Evolutionary conservation across 2,329 filamentous ascomycete genomes (phyloP).

Genomic region (Fusarium staphyleae): DNA sequence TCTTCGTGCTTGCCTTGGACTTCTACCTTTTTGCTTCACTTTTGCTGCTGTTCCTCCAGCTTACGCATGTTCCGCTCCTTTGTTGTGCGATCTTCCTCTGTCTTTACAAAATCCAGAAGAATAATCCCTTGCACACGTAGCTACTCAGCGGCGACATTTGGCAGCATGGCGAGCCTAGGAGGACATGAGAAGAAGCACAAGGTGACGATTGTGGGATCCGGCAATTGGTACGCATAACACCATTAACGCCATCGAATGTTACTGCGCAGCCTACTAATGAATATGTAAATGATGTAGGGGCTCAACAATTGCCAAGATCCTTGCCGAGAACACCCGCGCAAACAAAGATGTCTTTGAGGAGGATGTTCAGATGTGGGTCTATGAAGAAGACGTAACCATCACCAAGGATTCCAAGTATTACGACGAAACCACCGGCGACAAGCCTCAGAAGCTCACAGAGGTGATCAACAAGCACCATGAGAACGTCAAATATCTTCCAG

Average conservation of each 20-base stretch:
- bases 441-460: slow-evolving; percentile 84
- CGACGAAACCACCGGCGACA: slow-evolving; percentile 65
- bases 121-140: slow-evolving; percentile 24
- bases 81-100: slow-evolving; percentile 19
- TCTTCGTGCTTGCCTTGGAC: slow-evolving; percentile 7
- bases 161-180: slow-evolving; percentile 51
- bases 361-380: slow-evolving; percentile 98
- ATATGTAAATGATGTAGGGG: slow-evolving; percentile 66
- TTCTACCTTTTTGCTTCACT: slow-evolving; percentile 5
- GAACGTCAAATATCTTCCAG: slow-evolving; percentile 98
- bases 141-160: slow-evolving; percentile 27
- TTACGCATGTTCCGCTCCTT: slow-evolving; percentile 39
- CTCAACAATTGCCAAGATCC: slow-evolving; percentile 95
- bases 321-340: slow-evolving; percentile 86
- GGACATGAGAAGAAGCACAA: slow-evolving; percentile 79
- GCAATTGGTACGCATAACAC: slow-evolving; percentile 76
- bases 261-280: not conserved
- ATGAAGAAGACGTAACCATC: slow-evolving; percentile 85
- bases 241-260: not conserved
- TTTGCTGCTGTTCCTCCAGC: not conserved
- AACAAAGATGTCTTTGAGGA: slow-evolving; percentile 84
- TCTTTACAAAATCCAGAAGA: slow-evolving; percentile 20
- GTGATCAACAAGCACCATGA: slow-evolving; percentile 94
- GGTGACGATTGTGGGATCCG: slow-evolving; percentile 92
- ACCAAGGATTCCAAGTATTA: slow-evolving; percentile 76